Evolutionary conservation across 2,329 filamentous ascomycete species (phyloP).

Genomic region (Trichophyton schoenleinii): DNA sequence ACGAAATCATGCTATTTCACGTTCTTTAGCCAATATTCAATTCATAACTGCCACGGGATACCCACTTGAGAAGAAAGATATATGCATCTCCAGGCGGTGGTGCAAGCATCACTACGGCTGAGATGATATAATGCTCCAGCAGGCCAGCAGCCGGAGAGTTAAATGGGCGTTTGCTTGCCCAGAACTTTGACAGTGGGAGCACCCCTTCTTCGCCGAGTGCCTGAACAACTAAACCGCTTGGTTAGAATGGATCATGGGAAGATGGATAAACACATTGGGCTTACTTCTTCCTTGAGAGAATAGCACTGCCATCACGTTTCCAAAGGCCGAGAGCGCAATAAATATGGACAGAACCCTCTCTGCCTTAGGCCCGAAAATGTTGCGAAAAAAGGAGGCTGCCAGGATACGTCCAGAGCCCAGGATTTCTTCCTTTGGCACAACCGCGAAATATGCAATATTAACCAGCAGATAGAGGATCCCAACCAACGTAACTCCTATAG

Average conservation of each 20-base stretch:
- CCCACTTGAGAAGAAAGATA: constrained; percentile 43
- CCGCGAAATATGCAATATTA: constrained; percentile 49
- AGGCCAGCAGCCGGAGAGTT: constrained; percentile 47
- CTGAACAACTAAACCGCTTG: constrained; percentile 24
- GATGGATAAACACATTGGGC: constrained; percentile 8
- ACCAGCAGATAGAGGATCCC: constrained; percentile 45
- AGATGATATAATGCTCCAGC: constrained; percentile 55
- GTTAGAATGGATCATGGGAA: neutral
- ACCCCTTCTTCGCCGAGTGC: constrained; percentile 60
- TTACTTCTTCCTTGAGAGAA: constrained; percentile 35
- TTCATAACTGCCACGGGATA: neutral
- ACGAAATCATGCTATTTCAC: constrained; percentile 24
- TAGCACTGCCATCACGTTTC: constrained; percentile 47
- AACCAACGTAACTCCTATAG: constrained; percentile 43
- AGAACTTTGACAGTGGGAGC: constrained; percentile 52
- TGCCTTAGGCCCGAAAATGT: constrained; percentile 45
- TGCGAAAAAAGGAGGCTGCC: constrained; percentile 47
- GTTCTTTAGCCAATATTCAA: neutral
- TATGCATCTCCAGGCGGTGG: constrained; percentile 57
- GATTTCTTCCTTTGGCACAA: constrained; percentile 45
- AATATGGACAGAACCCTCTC: constrained; percentile 48
- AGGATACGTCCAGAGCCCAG: constrained; percentile 42
- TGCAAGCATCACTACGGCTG: constrained; percentile 51
- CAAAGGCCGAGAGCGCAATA: constrained; percentile 49
- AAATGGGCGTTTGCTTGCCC: constrained; percentile 57